A percentile compares a stretch with the other conserved stretches of the same genome.
Conservation (phyloP, 164 flowering plant genomes). For the Magnolia sinica region DNA sequence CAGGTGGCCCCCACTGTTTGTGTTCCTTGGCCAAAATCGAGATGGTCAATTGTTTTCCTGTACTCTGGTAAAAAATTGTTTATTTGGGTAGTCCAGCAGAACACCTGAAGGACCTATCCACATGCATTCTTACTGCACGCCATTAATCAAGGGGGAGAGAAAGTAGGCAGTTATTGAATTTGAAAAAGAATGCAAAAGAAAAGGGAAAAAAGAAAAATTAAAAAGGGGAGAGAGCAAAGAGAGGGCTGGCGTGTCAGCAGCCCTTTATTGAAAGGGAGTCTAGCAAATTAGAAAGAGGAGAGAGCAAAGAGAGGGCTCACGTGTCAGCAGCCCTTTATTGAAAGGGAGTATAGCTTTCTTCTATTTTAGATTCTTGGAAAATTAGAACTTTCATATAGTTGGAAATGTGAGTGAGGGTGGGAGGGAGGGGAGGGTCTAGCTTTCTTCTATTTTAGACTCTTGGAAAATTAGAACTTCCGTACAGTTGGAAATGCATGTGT, state of each 20-base stretch:
- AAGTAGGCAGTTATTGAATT: neutral
- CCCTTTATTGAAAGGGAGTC: no score
- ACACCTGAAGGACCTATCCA: no score
- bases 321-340: neutral
- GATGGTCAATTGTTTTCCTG: neutral
- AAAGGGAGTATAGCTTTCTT: neutral
- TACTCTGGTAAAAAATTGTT: no score
- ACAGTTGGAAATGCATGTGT: no score
- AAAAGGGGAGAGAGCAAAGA: neutral
- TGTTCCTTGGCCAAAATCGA: neutral
- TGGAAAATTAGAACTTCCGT: no score
- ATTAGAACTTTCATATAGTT: no score
- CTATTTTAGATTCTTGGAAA: no score
- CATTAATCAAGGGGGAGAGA: neutral
- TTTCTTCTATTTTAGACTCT: no score
- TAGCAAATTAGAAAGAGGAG: neutral
- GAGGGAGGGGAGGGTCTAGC: neutral
- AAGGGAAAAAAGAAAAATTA: neutral
- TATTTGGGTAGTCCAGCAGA: no score
- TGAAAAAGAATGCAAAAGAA: no score
- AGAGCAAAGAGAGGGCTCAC: neutral
- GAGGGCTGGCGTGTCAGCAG: no score
- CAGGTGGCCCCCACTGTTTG: neutral
- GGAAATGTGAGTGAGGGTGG: no score
- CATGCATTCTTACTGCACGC: neutral